A percentile compares a stretch with the other conserved stretches of the same genome.
phyloP scores from a whole-genome alignment of 768 basidiomycete genomes.

The Coprinellus micaceus region DNA sequence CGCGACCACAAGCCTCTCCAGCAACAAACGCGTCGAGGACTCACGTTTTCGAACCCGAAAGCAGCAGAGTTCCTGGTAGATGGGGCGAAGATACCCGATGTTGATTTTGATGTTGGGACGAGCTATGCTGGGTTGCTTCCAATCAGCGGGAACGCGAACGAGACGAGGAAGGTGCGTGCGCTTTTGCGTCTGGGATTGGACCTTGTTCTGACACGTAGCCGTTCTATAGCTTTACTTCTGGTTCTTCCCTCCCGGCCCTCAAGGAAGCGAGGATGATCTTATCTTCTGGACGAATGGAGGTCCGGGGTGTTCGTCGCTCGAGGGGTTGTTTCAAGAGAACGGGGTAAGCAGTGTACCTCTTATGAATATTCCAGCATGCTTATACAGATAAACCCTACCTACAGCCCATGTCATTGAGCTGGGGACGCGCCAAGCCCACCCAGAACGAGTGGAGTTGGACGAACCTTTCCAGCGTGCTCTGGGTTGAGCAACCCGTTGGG shows the following conservation, averaged over 20 bases:
- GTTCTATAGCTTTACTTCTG: slow-evolving; percentile 69
- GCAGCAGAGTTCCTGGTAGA: slow-evolving; percentile 76
- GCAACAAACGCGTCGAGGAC: slow-evolving; percentile 44
- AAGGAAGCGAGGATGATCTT: slow-evolving; percentile 67
- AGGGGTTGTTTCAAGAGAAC: slow-evolving; percentile 71
- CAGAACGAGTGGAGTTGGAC: slow-evolving; percentile 74
- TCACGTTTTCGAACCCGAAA: slow-evolving; percentile 66
- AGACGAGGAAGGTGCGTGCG: slow-evolving; percentile 58
- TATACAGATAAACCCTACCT: background rate
- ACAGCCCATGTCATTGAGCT: slow-evolving; percentile 66
- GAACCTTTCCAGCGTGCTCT: slow-evolving; percentile 70
- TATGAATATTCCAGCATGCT: background rate
- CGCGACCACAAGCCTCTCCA: slow-evolving; percentile 4
- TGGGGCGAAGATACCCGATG: slow-evolving; percentile 59
- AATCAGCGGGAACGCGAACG: slow-evolving; percentile 55
- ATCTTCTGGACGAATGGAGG: slow-evolving; percentile 86
- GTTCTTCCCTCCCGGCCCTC: slow-evolving; percentile 77
- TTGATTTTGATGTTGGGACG: slow-evolving; percentile 71
- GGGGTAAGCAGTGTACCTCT: slow-evolving; percentile 43
- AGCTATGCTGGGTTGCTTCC: slow-evolving; percentile 75
- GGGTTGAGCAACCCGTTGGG: slow-evolving; percentile 77
- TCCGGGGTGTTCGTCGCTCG: slow-evolving; percentile 72
- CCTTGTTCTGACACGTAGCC: background rate
- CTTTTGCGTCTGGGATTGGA: background rate
- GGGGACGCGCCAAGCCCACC: slow-evolving; percentile 60